Base-by-base conservation (phyloP, 179 eudicot species). In the Spergularia azorica region DNA sequence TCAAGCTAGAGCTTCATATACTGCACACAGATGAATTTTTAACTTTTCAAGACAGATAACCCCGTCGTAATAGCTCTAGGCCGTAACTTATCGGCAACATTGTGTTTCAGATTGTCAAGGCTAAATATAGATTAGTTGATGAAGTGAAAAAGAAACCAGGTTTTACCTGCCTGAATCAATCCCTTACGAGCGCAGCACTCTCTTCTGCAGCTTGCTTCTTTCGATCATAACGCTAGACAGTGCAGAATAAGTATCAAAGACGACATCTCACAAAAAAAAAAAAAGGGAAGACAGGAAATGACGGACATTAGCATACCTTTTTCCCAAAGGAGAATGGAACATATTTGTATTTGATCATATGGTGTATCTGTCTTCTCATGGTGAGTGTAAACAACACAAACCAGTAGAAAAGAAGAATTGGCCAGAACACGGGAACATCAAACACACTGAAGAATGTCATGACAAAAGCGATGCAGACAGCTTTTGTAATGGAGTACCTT, bases 381-480 rank as follows among this genome's bases (percentile, higher is more conserved):
- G 95, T 90, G 65, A 87, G 87, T 16, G 89, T 77, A 77, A 90
- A 92, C 70, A 92, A 84, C 67, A 93, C 82, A 71, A 93, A 67
- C 96, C 96, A 93, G 85, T 93, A 93, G 90, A 93, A 87, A 43
- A 91, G 84, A 43, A 93, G 90, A 64, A 93, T 89, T 2, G 97
- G 97, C 97, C 97, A 93, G 74, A 89, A 93, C 17, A 91, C 97
- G 4, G 97, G 97, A 62, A 93, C 96, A 74, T 93, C 97, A 85
- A 93, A 93, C 20, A 82, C 73, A 58, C 86, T 79, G 81, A 86
- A 91, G 84, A 91, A 91, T 67, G 96, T 93, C 86, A 89, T 71
- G 63, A 84, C 77, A 67, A 93, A 91, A 76, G 94, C 96, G 77
- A 93, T 79, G 89, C 94, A 89, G 85, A 89, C 89, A 17, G 96